Conservation (phyloP, 805 yeast genomes). For the Candida alai region DNA sequence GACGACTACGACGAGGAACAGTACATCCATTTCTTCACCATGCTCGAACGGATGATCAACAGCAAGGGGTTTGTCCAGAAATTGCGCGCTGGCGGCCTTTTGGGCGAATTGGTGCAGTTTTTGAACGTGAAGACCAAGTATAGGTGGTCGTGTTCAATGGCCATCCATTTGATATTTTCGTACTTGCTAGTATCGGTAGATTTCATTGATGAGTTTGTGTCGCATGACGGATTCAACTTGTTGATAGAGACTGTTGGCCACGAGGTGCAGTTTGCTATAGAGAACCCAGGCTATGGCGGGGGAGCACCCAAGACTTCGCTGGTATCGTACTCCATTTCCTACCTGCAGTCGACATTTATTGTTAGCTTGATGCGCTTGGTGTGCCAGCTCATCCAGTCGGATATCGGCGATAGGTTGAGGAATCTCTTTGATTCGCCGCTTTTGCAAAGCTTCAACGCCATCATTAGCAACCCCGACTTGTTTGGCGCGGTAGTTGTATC, state of each 20-base stretch:
- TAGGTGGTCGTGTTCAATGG: slow-evolving; percentile 59
- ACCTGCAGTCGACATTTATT: slow-evolving; percentile 51
- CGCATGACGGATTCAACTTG: slow-evolving; percentile 59
- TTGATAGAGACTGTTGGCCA: slow-evolving; percentile 57
- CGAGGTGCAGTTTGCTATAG: slow-evolving; percentile 64
- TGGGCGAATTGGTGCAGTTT: slow-evolving; percentile 62
- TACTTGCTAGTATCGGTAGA: slow-evolving; percentile 39
- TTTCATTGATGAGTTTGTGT: slow-evolving; percentile 58
- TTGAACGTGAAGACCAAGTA: slow-evolving; percentile 48
- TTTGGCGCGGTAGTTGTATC: slow-evolving; percentile 70
- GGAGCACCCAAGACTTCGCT: slow-evolving; percentile 51
- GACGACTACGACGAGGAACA: slow-evolving; percentile 33
- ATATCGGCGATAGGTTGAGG: slow-evolving; percentile 79
- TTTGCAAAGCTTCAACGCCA: slow-evolving; percentile 54
- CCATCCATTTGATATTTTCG: slow-evolving; percentile 52
- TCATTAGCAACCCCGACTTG: slow-evolving; percentile 50
- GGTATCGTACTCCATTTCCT: slow-evolving; percentile 50
- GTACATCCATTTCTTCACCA: slow-evolving; percentile 53
- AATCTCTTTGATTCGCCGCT: slow-evolving; percentile 83
- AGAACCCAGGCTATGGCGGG: slow-evolving; percentile 54
- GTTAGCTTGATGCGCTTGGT: slow-evolving; percentile 58
- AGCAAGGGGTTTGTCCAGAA: slow-evolving; percentile 52
- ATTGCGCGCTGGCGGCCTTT: slow-evolving; percentile 70
- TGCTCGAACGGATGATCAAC: slow-evolving; percentile 60
- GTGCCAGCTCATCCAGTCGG: slow-evolving; percentile 59